Base-by-base conservation (phyloP, 768 basidiomycete species). In the Porphyrellus cyaneotinctus region DNA sequence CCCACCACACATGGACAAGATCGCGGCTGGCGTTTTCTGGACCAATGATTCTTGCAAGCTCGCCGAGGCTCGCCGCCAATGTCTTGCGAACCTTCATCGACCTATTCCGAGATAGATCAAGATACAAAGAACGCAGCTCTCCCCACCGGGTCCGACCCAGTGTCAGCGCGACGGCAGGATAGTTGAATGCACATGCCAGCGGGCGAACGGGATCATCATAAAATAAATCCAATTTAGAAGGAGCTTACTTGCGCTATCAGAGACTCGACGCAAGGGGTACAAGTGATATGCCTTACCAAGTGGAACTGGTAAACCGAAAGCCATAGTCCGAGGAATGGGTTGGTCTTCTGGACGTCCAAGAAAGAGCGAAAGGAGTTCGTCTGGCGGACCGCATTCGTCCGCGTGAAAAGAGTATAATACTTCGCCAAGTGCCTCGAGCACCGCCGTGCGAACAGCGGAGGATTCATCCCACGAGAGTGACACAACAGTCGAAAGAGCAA, bases 401-500 rank as follows among this genome's bases (percentile, higher is more conserved):
- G 82, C 77, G 51, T 80, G 77, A 68, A 97, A 97, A 13, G 89
- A 82, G 65, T 88, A 83, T 51, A 97, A 78, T 32, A 95, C 84
- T 69, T 97, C 94, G 2, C 94, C 95, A 6, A 97, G 78, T 20
- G 90, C 79, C 64, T 97, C 94, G 30, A 95, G 77, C 3, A 87
- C 83, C 4, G 88, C 90, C 15, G 80, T 80, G 20, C 91, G 85
- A 23, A 97, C 92, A 17, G 79, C 75, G 5, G 79, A 68, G 20
- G 79, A 77, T 38, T 79, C 76, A 66, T 95, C 91, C 23, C 66
- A 67, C 17, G 83, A 78, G 22, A 95, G 80, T 2, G 79, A 74
- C 6, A 81, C 49, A 31, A 91, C 71, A 0, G 85, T 84, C 42
- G 82, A 76, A 49, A 91, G 67, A 2, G 90, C 88, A 11, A 91